Evolutionary conservation across 1,284 basidiomycete genomes (phyloP), one percentile per base, ranked within the genome.

Genomic region (Ganoderma lingzhi): DNA sequence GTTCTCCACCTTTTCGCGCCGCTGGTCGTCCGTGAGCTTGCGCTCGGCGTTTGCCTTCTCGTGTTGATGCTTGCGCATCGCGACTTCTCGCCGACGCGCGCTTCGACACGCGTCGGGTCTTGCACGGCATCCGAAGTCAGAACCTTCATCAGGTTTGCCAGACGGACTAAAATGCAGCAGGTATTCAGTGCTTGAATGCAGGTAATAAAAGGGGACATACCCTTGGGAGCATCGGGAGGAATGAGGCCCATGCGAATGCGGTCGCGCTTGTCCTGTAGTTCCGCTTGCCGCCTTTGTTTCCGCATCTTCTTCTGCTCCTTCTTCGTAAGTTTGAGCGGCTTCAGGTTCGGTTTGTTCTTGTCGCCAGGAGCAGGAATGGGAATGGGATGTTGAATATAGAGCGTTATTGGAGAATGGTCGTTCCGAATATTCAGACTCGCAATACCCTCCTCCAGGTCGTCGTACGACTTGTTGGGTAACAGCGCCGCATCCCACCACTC

Each of bases 241-340:
- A 96, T 86, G 30, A 99, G 86, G 63, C 97, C 97, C 96, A 99
- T 99, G 74, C 95, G 91, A 77, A 98, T 94, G 37, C 96, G 87
- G 79, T 99, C 98, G 70, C 96, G 90, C 81, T 97, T 97, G 81
- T 99, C 97, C 81, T 98, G 93, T 70, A 97, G 82, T 77, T 97
- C 96, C 14, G 93, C 94, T 75, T 95, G 92, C 45, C 97, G 88
- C 62, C 94, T 87, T 78, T 97, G 90, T 78, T 95, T 93, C 70
- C 97, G 84, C 90, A 98, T 93, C 87, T 99, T 99, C 90, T 97
- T 98, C 86, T 94, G 92, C 80, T 99, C 97, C 88, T 93, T 96
- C 82, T 92, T 94, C 6, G 96, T 98, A 74, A 98, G 82, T 88
- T 95, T 97, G 71, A 98, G 81, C 1, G 94, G 93, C 77, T 96